Conservation (phyloP, 2,329 filamentous ascomycete species). For the Diplocarpon mali region DNA sequence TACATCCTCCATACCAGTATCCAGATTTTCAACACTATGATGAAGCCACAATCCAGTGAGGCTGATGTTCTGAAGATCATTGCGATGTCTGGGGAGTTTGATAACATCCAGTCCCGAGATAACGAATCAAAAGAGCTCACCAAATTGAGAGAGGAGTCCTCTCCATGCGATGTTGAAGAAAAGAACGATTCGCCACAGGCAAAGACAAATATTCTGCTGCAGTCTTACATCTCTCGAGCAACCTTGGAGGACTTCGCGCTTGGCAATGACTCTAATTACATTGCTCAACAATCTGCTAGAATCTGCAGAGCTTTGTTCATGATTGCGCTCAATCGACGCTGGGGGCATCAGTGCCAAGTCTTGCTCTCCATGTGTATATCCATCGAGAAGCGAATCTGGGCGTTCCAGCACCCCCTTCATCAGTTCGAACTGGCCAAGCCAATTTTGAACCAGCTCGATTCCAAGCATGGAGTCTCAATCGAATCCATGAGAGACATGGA, state of each 20-base stretch:
- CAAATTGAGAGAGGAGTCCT: constrained; percentile 53
- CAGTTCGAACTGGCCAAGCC: constrained; percentile 87
- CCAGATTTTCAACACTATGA: constrained; percentile 92
- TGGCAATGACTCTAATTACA: constrained; percentile 83
- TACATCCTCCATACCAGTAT: constrained; percentile 92
- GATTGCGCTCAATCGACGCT: constrained; percentile 89
- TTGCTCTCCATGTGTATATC: constrained; percentile 89
- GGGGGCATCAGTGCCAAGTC: constrained; percentile 92
- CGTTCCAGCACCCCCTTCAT: constrained; percentile 85
- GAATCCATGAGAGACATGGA: constrained; percentile 91
- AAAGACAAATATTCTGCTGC: constrained; percentile 92
- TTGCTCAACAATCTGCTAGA: constrained; percentile 88
- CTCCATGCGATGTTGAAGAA: constrained; percentile 72
- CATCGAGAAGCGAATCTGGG: constrained; percentile 93
- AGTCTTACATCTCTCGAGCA: constrained; percentile 83
- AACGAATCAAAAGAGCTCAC: constrained; percentile 82
- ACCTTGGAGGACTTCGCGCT: constrained; percentile 90
- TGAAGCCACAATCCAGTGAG: constrained; percentile 76
- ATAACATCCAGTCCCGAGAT: constrained; percentile 89
- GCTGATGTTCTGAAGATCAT: constrained; percentile 94
- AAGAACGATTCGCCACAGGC: constrained; percentile 61
- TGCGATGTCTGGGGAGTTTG: constrained; percentile 93
- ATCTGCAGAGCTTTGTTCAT: constrained; percentile 95
- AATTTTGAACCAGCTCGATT: constrained; percentile 72
- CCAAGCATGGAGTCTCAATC: constrained; percentile 66